phyloP scores from a whole-genome alignment of 192 early-diverging fungal species.

The Coemansia sp. region DNA sequence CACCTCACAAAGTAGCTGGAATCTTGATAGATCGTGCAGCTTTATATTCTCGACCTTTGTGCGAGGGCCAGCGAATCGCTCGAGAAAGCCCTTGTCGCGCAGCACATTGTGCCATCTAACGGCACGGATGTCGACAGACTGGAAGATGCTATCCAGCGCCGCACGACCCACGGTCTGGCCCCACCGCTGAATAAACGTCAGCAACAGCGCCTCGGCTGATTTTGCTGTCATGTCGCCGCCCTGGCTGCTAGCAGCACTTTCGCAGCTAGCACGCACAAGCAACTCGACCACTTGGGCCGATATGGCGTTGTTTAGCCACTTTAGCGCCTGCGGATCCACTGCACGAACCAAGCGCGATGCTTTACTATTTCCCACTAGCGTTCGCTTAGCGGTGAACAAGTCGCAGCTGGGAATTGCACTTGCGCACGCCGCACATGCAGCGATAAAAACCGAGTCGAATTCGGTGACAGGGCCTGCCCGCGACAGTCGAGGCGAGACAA shows the following conservation, averaged over 20 bases:
- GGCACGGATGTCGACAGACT: conserved; percentile 39
- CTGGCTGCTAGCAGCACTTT: background rate
- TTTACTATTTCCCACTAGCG: background rate
- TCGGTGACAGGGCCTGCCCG: background rate
- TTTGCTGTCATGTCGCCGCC: background rate
- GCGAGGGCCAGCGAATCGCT: conserved; percentile 26
- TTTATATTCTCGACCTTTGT: conserved; percentile 24
- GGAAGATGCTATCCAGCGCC: conserved; percentile 44
- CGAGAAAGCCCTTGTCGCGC: conserved; percentile 26
- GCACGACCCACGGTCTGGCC: conserved; percentile 34
- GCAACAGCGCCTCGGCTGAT: conserved; percentile 33
- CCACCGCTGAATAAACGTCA: conserved; percentile 44
- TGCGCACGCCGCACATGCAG: conserved; percentile 35
- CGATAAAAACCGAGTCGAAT: conserved; percentile 21
- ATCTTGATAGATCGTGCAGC: conserved; percentile 14
- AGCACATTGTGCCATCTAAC: conserved; percentile 33
- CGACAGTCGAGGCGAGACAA: conserved; percentile 39
- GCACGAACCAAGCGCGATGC: conserved; percentile 14
- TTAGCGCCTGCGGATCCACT: conserved; percentile 25
- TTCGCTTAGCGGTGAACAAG: conserved; percentile 18
- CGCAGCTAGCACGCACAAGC: conserved; percentile 37
- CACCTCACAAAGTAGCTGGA: conserved; percentile 72
- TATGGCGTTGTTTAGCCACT: conserved; percentile 37
- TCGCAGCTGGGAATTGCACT: conserved; percentile 31
- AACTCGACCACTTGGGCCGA: conserved; percentile 27